Conservation (phyloP, 306 rosid genomes). For the Fragaria nilgerrensis region DNA sequence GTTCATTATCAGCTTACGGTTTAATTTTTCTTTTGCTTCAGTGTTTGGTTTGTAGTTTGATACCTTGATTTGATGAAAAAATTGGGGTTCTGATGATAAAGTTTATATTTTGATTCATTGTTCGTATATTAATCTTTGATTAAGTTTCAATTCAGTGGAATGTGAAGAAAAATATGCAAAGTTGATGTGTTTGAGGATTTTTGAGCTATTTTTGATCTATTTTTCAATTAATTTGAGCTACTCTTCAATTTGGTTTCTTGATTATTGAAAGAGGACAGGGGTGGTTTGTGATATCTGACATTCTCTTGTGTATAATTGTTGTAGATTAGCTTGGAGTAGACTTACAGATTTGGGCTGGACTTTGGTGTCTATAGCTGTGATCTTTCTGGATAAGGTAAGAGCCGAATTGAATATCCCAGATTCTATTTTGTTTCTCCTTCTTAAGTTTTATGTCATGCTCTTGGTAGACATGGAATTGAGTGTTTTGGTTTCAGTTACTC, state of each 20-base stretch:
- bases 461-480: not conserved
- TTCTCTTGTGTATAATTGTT: not conserved
- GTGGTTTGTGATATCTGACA: not conserved
- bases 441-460: not conserved
- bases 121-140: not conserved
- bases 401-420: constrained; percentile 13
- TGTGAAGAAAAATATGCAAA: not conserved
- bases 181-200: not conserved
- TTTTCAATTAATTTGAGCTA: not conserved
- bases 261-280: not conserved
- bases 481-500: not conserved
- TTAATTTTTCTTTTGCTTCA: not conserved
- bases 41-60: not conserved
- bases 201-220: too few relatives aligned
- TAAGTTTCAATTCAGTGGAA: not conserved
- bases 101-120: not conserved
- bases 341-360: constrained; percentile 24
- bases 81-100: not conserved
- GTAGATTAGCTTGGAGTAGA: not conserved
- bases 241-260: constrained; percentile 1
- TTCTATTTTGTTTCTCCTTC: not conserved
- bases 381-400: constrained; percentile 58
- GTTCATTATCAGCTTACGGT: not conserved
- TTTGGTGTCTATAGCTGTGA: constrained; percentile 21
- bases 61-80: not conserved